Base-by-base conservation (phyloP, 2,329 filamentous ascomycete species). In the Monosporascus sp. region DNA sequence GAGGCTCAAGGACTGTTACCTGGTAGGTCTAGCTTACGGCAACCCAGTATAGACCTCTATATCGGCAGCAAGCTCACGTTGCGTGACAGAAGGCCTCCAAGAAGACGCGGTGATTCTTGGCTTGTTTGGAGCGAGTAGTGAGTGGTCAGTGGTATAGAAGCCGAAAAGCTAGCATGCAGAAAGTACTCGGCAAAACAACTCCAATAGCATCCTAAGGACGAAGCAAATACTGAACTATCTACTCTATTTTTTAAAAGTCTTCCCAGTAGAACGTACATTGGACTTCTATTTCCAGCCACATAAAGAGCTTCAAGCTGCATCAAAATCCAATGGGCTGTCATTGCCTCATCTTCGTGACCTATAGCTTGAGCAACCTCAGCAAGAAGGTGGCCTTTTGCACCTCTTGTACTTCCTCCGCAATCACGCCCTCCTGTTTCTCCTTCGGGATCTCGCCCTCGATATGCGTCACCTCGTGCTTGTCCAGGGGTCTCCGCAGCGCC, bases 391-490 rank as follows among this genome's bases (percentile, higher is more conserved):
- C 89, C 67, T 90, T 90, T 66, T 92, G 88, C 55, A 95, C 82
- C 71, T 94, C 89, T 66, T 94, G 89, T 67, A 93, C 87, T 72
- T 96, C 91, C 71, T 95, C 84, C 43, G 82, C 77, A 66, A 96
- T 91, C 52, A 92, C 72, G 40, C 75, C 77, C 54, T 82, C 80
- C 56, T 82, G 71, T 71, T 64, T 77, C 59, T 59, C 68, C 60
- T 62, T 76, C 1, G 77, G 74, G 31, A 78, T 76, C 70, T 84
- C 73, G 38, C 82, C 84, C 52, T 84, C 81, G 56, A 84, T 69
- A 57, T 82, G 77, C 4, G 82, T 84, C 38, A 82, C 75, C 49
- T 80, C 74, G 63, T 86, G 83, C 70, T 87, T 84, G 64, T 93
- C 88, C 50, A 96, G 74, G 20, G 88, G 88, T 64, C 91, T 81